These are phyloP conservation scores for Xerocomus minutiporus DNA, from an alignment of 1,284 basidiomycete species.

Conservation along the genomic window DNA sequence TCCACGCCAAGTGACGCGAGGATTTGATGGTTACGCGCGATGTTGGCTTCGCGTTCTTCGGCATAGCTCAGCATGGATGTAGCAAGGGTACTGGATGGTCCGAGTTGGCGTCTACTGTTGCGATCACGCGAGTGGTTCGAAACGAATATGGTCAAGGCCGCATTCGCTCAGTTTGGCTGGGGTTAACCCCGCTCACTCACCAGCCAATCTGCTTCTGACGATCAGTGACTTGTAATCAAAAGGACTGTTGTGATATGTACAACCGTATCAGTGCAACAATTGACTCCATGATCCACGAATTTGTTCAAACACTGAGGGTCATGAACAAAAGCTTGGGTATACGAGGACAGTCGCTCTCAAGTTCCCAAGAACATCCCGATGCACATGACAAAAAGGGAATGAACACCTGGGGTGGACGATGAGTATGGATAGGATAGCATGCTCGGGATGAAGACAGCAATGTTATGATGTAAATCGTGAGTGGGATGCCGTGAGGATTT, in stretches of 20 bases:
- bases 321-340: slow-evolving; percentile 10
- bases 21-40: slow-evolving; percentile 45
- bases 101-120: too few species aligned
- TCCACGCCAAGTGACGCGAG: slow-evolving; percentile 44
- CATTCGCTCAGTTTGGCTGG: too few species aligned
- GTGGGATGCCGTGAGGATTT: slow-evolving; percentile 7
- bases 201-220: not conserved
- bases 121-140: too few species aligned
- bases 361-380: not conserved
- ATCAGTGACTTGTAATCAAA: not conserved
- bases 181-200: not conserved
- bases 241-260: not conserved
- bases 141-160: too few species aligned
- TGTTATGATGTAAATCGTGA: slow-evolving; percentile 16
- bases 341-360: slow-evolving; percentile 1
- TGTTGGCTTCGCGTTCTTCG: slow-evolving; percentile 44
- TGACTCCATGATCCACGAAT: too few species aligned
- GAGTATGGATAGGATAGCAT: slow-evolving; percentile 17
- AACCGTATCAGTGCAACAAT: not conserved
- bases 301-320: too few species aligned
- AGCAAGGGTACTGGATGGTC: too few species aligned
- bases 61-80: slow-evolving; percentile 39
- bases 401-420: not conserved
- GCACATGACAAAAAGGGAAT: slow-evolving; percentile 1
- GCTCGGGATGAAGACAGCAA: slow-evolving; percentile 25